Evolutionary conservation across 163 green algal genomes (phyloP), one percentile per base, ranked within the genome.

Genomic region (Scenedesmus sp.): DNA sequence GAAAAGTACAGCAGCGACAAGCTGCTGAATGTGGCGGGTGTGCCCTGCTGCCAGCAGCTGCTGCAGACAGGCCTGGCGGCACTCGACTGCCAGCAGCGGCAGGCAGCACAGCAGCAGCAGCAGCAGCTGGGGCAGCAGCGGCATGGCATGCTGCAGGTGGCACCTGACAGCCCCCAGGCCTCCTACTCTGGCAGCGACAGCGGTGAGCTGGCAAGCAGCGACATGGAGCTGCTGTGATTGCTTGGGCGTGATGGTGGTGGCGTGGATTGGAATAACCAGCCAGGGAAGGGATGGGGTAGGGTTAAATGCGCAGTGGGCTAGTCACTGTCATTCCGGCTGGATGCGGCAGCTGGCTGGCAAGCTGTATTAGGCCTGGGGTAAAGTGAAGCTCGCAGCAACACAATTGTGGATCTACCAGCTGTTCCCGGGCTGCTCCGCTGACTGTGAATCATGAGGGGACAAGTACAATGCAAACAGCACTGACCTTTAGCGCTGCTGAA

Each of bases 1-100:
- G 90, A 93, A 68, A 93, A 93, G 90, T 91, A 93, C 79, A 68
- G 30, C 24, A 88, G 59, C 35, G 49, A 83, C 51, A 87, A 86
- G n/a, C 89, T 92, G 72, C 73, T 90, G 24, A 53, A 56, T n/a
- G 89, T 92, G 40, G 70, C 76, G 1, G n/a, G 20, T 13, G 35
- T 89, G 35, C 68, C 83, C 12, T 42, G n/a, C 85, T 90, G 46
- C 72, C 43, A 83, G 46, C 18, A 37, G 46, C 49, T 87, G 82
- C 82, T 87, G 49, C 46, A 43, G 43, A 26, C 72, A 46, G 72
- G 37, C 35, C 72, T 81, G 35, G 4, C 35, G 30, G 35, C 72
- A 30, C 35, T 81, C 3, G 35, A 81, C 35, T 5, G 65, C 30
- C 76, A 83, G 37, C 76, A 88, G 68, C 35, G n/a, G 65, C 37